Evolutionary conservation across 2,329 filamentous ascomycete genomes (phyloP), one percentile per base, ranked within the genome.

Genomic region (Sporothrix luriei): DNA sequence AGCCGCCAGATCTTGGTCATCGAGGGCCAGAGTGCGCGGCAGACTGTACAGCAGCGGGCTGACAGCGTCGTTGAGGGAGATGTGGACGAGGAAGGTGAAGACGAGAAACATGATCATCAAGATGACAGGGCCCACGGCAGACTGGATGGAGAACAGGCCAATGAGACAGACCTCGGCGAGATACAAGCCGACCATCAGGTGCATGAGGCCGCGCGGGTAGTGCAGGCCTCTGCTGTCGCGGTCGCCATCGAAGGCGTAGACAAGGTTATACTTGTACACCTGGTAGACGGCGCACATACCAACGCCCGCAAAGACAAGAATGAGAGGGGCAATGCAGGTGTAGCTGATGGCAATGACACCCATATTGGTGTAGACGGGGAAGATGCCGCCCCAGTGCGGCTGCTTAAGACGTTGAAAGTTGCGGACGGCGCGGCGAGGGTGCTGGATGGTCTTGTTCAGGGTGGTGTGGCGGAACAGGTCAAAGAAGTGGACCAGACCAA

Each of bases 191-290:
- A 89, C 87, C 55, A 94, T 87, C 43, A 95, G 85, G 72, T 98
- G 94, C 82, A 97, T 92, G 55, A 98, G 84, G 5, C 92, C 94
- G 29, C 92, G 91, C 1, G 93, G 91, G 77, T 97, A 98, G 75
- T 93, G 89, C 26, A 94, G 88, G 64, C 95, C 94, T 76, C 92
- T 92, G 62, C 93, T 97, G 77, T 98, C 94, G 73, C 97, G 88
- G 72, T 88, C 83, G 14, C 90, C 86, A 74, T 93, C 90, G 62
- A 88, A 90, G 16, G 95, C 91, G 77, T 92, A 97, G 26, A 97
- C 83, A 68, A 97, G 79, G 79, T 94, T 94, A 84, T 97, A 97
- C 49, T 91, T 87, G 82, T 93, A 97, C 68, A 92, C 91, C 67
- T 92, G 84, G 79, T 96, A 95, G 81, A 96, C 92, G 64, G 96